These are phyloP conservation scores for Mycena polygramma DNA, from an alignment of 768 basidiomycete species.

Conservation along the genomic window DNA sequence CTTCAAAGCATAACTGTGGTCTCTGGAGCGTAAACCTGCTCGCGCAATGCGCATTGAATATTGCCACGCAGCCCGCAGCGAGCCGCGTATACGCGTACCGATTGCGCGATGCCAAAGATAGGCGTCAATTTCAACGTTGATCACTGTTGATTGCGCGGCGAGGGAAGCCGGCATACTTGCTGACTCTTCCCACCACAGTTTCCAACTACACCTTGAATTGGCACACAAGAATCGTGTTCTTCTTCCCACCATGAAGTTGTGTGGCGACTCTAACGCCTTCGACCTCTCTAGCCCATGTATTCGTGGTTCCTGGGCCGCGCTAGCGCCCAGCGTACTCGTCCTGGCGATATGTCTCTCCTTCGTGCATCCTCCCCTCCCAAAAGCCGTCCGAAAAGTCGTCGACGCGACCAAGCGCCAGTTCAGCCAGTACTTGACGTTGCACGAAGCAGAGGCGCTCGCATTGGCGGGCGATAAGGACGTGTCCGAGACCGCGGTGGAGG, in stretches of 20 bases:
- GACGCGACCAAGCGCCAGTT: constrained; percentile 50
- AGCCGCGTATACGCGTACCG: too few species aligned
- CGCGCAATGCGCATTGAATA: too few species aligned
- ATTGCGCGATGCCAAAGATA: too few species aligned
- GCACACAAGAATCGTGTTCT: too few species aligned
- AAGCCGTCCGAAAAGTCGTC: constrained; percentile 36
- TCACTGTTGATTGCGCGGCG: too few species aligned
- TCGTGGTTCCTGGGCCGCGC: constrained; percentile 63
- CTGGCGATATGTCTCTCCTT: constrained; percentile 53
- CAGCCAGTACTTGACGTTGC: constrained; percentile 59
- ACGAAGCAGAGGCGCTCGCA: constrained; percentile 66
- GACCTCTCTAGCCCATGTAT: constrained; percentile 64
- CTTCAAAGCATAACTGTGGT: too few species aligned
- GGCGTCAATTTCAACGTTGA: too few species aligned
- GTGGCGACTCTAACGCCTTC: constrained; percentile 48
- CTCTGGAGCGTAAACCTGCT: too few species aligned
- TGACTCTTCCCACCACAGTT: too few species aligned
- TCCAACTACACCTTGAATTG: too few species aligned
- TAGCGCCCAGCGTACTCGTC: constrained; percentile 62
- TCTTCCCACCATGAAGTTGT: constrained; percentile 47
- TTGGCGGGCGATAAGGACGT: constrained; percentile 40
- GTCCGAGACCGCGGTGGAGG: constrained; percentile 36
- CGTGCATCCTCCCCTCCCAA: constrained; percentile 49
- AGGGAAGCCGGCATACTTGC: too few species aligned
- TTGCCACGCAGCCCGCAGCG: too few species aligned